These are phyloP conservation scores for Cyclotella sp. DNA, from an alignment of 108 stramenopile species.

Conservation along the genomic window DNA sequence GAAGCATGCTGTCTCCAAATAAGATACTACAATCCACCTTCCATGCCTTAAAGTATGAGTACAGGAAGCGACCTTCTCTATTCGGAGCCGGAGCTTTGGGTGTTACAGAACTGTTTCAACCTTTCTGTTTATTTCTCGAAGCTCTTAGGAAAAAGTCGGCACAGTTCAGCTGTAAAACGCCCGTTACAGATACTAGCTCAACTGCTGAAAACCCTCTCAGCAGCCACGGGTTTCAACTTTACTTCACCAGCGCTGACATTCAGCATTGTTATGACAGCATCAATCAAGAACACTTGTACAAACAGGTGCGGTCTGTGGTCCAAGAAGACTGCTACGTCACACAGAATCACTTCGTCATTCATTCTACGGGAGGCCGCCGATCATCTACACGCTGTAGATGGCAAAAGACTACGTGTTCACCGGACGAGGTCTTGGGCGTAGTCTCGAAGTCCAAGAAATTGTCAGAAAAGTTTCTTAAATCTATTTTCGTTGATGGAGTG, in stretches of 20 bases:
- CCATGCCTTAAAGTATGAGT: slow-evolving; percentile 74
- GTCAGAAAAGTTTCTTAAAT: slow-evolving; percentile 29
- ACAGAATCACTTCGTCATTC: slow-evolving; percentile 60
- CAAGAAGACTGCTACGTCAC: slow-evolving; percentile 70
- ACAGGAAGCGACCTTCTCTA: slow-evolving; percentile 31
- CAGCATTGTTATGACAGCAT: slow-evolving; percentile 87
- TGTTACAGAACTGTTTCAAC: slow-evolving; percentile 68
- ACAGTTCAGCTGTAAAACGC: not conserved
- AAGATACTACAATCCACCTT: slow-evolving; percentile 63
- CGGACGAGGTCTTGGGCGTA: slow-evolving; percentile 26
- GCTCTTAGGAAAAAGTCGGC: slow-evolving; percentile 25
- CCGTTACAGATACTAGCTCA: not conserved
- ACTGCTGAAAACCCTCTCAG: not conserved
- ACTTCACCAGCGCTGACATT: slow-evolving; percentile 85
- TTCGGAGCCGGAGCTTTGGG: slow-evolving; percentile 78
- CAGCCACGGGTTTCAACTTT: slow-evolving; percentile 41
- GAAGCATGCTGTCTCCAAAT: slow-evolving; percentile 50
- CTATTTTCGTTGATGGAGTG: slow-evolving; percentile 58
- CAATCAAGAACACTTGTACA: slow-evolving; percentile 67
- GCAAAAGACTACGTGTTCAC: slow-evolving; percentile 44
- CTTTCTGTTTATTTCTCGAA: slow-evolving; percentile 60
- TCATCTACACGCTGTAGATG: slow-evolving; percentile 36
- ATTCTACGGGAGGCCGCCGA: slow-evolving; percentile 42
- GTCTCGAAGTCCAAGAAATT: slow-evolving; percentile 20
- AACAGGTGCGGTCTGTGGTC: slow-evolving; percentile 55